Evolutionary conservation across 306 rosid species (phyloP).

Genomic region (Potentilla sterilis): DNA sequence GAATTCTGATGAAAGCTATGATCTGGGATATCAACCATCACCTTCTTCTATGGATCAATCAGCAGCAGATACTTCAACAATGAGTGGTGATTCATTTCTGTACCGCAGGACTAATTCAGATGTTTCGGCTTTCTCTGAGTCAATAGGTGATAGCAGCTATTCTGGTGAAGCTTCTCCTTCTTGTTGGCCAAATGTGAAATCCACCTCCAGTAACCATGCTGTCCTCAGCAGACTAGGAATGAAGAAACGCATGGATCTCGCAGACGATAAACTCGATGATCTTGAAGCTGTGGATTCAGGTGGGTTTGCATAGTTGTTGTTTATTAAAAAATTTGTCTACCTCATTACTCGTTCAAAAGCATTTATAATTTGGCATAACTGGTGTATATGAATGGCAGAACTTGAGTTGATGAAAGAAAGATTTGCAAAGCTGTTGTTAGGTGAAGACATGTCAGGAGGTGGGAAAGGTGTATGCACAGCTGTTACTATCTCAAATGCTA

Average conservation of each 20-base stretch:
- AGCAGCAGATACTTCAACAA: constrained; percentile 53
- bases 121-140: constrained; percentile 65
- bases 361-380: constrained; percentile 3
- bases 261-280: constrained; percentile 47
- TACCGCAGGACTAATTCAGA: constrained; percentile 62
- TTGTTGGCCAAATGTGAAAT: constrained; percentile 42
- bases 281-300: constrained; percentile 63
- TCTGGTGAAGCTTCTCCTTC: constrained; percentile 61
- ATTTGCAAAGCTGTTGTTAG: constrained; percentile 82
- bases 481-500: constrained; percentile 82
- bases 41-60: constrained; percentile 74
- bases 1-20: constrained; percentile 50
- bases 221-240: constrained; percentile 48
- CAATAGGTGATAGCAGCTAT: constrained; percentile 50
- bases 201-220: constrained; percentile 34
- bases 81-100: constrained; percentile 61
- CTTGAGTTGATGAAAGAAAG: constrained; percentile 82
- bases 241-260: constrained; percentile 37
- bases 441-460: constrained; percentile 98
- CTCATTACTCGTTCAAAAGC: neutral
- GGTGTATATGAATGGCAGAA: constrained; percentile 41
- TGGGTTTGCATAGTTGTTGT: constrained; percentile 27
- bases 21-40: constrained; percentile 59
- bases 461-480: constrained; percentile 98
- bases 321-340: constrained; percentile 2